phyloP scores from a whole-genome alignment of 2,329 filamentous ascomycete species.

The Sporothrix euskadiensis region DNA sequence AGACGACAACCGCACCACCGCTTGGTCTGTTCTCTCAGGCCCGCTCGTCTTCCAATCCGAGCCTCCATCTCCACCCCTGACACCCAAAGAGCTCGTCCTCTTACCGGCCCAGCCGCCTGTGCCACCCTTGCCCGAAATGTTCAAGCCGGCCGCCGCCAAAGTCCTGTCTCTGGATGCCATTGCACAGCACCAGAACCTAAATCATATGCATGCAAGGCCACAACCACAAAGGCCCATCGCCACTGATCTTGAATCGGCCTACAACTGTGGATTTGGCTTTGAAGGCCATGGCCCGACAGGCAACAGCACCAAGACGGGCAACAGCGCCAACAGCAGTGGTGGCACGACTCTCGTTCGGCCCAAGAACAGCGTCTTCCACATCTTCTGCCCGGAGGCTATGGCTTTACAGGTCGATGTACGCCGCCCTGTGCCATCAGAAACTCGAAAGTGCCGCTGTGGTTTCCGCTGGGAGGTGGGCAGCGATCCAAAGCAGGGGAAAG shows the following conservation, averaged over 20 bases:
- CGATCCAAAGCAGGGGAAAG: background rate
- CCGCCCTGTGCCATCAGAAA: constrained; percentile 35
- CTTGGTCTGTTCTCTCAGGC: constrained; percentile 35
- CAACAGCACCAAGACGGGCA: constrained; percentile 9
- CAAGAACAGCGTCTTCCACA: constrained; percentile 45
- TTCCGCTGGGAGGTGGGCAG: constrained; percentile 39
- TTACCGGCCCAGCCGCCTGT: constrained; percentile 18
- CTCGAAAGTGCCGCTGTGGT: constrained; percentile 40
- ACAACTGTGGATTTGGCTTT: background rate
- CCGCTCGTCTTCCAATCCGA: constrained; percentile 36
- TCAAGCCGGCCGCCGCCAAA: constrained; percentile 3
- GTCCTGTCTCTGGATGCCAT: background rate
- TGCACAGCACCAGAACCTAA: background rate
- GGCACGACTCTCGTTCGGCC: constrained; percentile 32
- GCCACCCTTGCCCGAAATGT: constrained; percentile 22
- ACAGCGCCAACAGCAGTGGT: background rate
- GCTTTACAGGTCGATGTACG: constrained; percentile 43
- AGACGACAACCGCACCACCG: constrained; percentile 36
- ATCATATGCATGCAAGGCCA: background rate
- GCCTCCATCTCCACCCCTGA: constrained; percentile 35
- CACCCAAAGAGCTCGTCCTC: constrained; percentile 26
- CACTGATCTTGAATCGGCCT: constrained; percentile 8
- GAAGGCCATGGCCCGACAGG: background rate
- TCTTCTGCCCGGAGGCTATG: constrained; percentile 46
- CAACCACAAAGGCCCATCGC: background rate